These are phyloP conservation scores for Phytophthora macrochlamydospora DNA, from an alignment of 352 stramenopile species.

Conservation along the genomic window DNA sequence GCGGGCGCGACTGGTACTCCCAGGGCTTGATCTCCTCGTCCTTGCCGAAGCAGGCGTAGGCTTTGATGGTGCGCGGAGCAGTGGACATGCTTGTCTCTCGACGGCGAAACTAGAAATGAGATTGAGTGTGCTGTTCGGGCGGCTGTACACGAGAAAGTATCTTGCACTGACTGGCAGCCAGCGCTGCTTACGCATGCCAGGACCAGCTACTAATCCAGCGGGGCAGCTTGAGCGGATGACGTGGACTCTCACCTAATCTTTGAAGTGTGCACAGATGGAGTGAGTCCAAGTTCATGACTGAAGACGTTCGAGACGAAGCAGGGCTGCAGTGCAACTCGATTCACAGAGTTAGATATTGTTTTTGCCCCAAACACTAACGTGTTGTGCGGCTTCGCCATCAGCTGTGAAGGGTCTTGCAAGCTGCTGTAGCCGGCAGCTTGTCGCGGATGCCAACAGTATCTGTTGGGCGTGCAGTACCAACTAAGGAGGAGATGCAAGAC, in stretches of 20 bases:
- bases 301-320: no score
- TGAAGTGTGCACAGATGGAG: background rate
- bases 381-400: no score
- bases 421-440: no score
- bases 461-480: no score
- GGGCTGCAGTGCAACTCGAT: no score
- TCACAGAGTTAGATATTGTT: no score
- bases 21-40: conserved; percentile 27
- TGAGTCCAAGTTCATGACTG: no score
- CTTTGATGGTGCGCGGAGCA: conserved; percentile 35
- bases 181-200: conserved; percentile 22
- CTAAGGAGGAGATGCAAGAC: no score
- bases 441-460: no score
- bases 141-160: background rate
- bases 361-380: no score
- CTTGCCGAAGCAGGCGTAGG: conserved; percentile 39
- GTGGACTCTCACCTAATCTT: background rate
- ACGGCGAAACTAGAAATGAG: background rate
- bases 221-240: conserved; percentile 1
- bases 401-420: no score
- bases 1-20: conserved; percentile 38
- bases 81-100: conserved; percentile 10
- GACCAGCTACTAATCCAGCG: conserved; percentile 19
- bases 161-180: background rate
- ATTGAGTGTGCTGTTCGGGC: background rate